Percentiles rank a stretch among this genome's conserved stretches.
These are phyloP conservation scores for Cantharellus anzutake DNA, from an alignment of 768 basidiomycete species.

Conservation along the genomic window DNA sequence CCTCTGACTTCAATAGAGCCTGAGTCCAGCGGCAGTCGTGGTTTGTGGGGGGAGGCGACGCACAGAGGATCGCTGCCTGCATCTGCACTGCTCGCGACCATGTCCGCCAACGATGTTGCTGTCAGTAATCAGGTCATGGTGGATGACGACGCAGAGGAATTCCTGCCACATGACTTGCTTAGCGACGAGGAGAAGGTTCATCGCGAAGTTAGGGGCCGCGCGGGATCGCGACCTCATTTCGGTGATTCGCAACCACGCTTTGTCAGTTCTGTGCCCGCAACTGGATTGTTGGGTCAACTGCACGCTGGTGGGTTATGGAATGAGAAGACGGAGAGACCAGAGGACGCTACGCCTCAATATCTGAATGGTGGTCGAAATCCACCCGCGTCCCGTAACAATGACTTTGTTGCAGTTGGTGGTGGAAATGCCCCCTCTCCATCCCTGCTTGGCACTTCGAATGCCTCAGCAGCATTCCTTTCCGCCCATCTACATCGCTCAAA, in stretches of 20 bases:
- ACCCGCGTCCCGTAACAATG: neutral
- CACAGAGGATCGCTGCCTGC: slow-evolving; percentile 1
- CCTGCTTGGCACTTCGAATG: slow-evolving; percentile 8
- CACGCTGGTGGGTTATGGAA: slow-evolving; percentile 52
- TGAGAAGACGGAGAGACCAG: slow-evolving; percentile 22
- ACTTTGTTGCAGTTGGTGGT: neutral
- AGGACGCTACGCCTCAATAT: neutral
- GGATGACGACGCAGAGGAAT: slow-evolving; percentile 72
- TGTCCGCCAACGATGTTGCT: slow-evolving; percentile 1
- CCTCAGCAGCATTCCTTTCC: slow-evolving; percentile 9
- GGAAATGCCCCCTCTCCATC: slow-evolving; percentile 7
- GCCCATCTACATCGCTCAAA: neutral
- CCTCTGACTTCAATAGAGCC: neutral
- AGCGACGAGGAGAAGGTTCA: slow-evolving; percentile 76
- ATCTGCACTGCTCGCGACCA: slow-evolving; percentile 12
- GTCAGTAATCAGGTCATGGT: slow-evolving; percentile 11
- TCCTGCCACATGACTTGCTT: slow-evolving; percentile 77
- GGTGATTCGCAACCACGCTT: slow-evolving; percentile 25
- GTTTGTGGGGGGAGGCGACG: neutral
- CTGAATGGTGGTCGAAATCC: neutral
- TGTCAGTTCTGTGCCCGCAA: slow-evolving; percentile 65
- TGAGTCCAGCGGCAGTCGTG: neutral
- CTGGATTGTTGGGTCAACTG: slow-evolving; percentile 54
- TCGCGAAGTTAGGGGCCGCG: slow-evolving; percentile 40
- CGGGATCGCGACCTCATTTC: neutral